These are phyloP conservation scores for Panicum miliaceum DNA, from an alignment of 176 grass and related monocot genomes.

Conservation along the genomic window DNA sequence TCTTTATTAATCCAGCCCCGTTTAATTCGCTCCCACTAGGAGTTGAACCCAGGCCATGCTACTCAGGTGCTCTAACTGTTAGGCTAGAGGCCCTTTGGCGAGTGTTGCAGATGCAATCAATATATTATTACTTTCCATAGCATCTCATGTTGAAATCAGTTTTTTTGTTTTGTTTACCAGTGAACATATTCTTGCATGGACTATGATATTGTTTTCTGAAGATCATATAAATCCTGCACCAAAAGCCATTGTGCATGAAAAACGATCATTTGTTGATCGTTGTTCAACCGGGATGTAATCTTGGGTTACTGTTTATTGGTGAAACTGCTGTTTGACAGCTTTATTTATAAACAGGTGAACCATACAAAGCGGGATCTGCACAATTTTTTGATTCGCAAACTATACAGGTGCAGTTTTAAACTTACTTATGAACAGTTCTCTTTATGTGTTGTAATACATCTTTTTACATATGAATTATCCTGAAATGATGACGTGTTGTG, in stretches of 20 bases:
- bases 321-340: slow-evolving; percentile 36
- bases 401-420: slow-evolving; percentile 73
- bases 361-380: slow-evolving; percentile 92
- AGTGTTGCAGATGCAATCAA: background rate
- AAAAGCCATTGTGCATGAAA: slow-evolving; percentile 19
- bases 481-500: slow-evolving; percentile 37
- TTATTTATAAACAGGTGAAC: slow-evolving; percentile 66
- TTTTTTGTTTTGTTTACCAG: background rate
- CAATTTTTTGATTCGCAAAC: slow-evolving; percentile 84
- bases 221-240: background rate
- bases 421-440: slow-evolving; percentile 13
- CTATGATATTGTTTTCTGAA: background rate
- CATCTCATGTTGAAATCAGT: slow-evolving; percentile 12
- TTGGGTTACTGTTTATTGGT: background rate
- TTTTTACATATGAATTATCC: background rate
- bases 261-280: slow-evolving; percentile 25
- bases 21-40: too few relatives aligned
- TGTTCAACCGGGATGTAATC: slow-evolving; percentile 3
- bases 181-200: background rate
- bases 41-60: too few relatives aligned
- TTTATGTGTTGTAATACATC: background rate
- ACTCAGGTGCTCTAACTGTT: too few relatives aligned
- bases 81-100: too few relatives aligned
- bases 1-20: too few relatives aligned
- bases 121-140: background rate